Base-by-base conservation (phyloP, 2,329 filamentous ascomycete species). In the Macrophomina pseudophaseolina region DNA sequence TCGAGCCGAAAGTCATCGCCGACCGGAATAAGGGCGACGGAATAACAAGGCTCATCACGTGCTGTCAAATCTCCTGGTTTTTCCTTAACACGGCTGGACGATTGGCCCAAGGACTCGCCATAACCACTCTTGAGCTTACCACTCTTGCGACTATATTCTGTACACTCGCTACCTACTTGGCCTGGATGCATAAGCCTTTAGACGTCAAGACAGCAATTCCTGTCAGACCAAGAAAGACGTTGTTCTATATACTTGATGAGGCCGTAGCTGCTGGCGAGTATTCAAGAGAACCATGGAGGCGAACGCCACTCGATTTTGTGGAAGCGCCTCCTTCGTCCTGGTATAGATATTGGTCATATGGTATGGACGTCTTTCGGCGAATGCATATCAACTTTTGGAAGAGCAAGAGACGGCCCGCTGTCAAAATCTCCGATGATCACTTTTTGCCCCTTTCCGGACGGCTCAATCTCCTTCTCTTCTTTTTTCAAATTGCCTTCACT, bases 301-400 rank as follows among this genome's bases (percentile, higher is more conserved):
- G 69, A 9, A 79, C 77, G 0, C 78, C 76, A 0, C 56, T 80
- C 1, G 74, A 79, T 23, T 78, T 78, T 30, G 68, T 80, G 16
- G 54, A 53, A 33, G 7, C 32, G 4, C 7, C 51, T 11, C 51
- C 51, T 14, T 32, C 51, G 11, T 53, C 51, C 14, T 32, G 51
- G 51, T 32, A 53, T 23, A 12, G 5, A 35, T 53, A 53, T 11
- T 53, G 28, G 51, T 32, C 51, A 35, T 53, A 53, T 23, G 51
- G 51, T 12, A 53, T 35, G 51, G 51, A 35, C 28, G 23, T 53
- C 12, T 53, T 53, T 16, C 23, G 28, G 32, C 23, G 28, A 12
- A 53, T 53, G n/a, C 28, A 32, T 23, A n/a, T 32, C 32, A 8
- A 33, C 28, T 35, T 35, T 32, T 35, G 28, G 23, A 28, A 23